These are phyloP conservation scores for Microthlaspi erraticum DNA, from an alignment of 345 rosid species.

Conservation along the genomic window DNA sequence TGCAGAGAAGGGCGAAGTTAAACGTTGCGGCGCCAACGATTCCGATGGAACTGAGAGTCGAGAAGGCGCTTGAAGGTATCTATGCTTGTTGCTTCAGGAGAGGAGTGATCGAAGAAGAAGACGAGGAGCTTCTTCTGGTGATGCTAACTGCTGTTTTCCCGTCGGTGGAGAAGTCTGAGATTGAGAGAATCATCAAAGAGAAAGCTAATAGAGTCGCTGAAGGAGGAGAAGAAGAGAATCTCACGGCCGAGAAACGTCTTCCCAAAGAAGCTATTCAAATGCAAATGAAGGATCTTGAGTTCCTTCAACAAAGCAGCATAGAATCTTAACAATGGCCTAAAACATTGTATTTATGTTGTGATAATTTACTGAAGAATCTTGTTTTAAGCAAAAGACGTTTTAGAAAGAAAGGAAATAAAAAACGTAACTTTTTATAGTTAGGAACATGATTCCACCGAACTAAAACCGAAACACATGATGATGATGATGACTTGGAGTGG, in stretches of 20 bases:
- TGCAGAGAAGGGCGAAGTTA: constrained; percentile 81
- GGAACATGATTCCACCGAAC: constrained; percentile 12
- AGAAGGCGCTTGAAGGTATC: constrained; percentile 90
- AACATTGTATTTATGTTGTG: constrained; percentile 19
- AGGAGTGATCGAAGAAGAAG: constrained; percentile 78
- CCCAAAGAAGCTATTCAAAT: constrained; percentile 73
- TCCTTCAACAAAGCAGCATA: constrained; percentile 72
- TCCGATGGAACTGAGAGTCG: constrained; percentile 74
- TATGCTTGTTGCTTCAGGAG: constrained; percentile 79
- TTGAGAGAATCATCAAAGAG: constrained; percentile 64
- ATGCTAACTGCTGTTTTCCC: constrained; percentile 83
- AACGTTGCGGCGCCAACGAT: constrained; percentile 63
- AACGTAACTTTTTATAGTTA: not conserved
- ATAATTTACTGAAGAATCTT: not conserved
- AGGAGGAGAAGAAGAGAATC: constrained; percentile 51
- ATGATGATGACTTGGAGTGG: constrained; percentile 6
- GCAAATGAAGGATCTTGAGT: constrained; percentile 96
- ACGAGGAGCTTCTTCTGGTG: constrained; percentile 58
- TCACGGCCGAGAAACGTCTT: constrained; percentile 54
- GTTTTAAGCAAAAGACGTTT: not conserved
- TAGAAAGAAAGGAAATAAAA: too few relatives aligned
- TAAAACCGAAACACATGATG: constrained; percentile 24
- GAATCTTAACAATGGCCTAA: constrained; percentile 48
- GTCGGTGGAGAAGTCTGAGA: constrained; percentile 54
- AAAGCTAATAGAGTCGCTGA: constrained; percentile 68